A percentile compares a stretch with the other conserved stretches of the same genome.
phyloP scores from a whole-genome alignment of 2,329 filamentous ascomycete species.

The Botrytis galanthina region DNA sequence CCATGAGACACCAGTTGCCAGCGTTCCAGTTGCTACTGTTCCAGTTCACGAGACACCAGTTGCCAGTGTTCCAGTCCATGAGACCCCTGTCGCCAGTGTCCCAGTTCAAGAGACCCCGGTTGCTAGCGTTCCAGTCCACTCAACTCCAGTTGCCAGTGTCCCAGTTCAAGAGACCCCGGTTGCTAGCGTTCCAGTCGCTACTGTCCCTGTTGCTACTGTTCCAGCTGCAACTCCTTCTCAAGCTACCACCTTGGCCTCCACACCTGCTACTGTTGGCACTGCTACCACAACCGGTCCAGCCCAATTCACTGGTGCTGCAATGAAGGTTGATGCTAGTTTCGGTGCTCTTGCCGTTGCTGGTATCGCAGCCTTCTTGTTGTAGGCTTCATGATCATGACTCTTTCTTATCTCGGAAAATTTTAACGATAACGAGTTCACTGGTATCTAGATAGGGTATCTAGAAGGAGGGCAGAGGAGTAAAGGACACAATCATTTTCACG shows the following conservation, averaged over 20 bases:
- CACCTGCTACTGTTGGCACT: slow-evolving; percentile 7
- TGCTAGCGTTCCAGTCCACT: too few relatives aligned
- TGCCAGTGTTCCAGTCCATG: background rate
- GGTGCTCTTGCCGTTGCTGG: slow-evolving; percentile 30
- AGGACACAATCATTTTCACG: slow-evolving; percentile 29
- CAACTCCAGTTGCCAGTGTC: slow-evolving; percentile 6
- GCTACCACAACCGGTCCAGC: slow-evolving; percentile 21
- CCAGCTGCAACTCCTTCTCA: background rate
- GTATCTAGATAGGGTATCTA: slow-evolving; percentile 21
- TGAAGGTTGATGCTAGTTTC: slow-evolving; percentile 27
- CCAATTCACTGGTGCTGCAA: slow-evolving; percentile 28
- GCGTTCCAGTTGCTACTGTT: background rate
- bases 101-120: background rate
- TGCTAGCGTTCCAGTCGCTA: background rate
- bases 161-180: background rate
- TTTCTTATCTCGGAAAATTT: slow-evolving; percentile 18
- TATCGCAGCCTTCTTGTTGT: slow-evolving; percentile 33
- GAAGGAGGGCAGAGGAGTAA: slow-evolving; percentile 22
- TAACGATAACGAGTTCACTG: slow-evolving; percentile 23
- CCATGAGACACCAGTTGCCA: background rate
- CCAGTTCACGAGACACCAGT: background rate
- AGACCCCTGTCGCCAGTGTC: too few relatives aligned
- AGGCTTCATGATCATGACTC: slow-evolving; percentile 22
- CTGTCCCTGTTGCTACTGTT: background rate
- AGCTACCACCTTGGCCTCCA: slow-evolving; percentile 9